These are phyloP conservation scores for Chlorophyllum brunneum DNA, from an alignment of 768 basidiomycete species.

Conservation along the genomic window DNA sequence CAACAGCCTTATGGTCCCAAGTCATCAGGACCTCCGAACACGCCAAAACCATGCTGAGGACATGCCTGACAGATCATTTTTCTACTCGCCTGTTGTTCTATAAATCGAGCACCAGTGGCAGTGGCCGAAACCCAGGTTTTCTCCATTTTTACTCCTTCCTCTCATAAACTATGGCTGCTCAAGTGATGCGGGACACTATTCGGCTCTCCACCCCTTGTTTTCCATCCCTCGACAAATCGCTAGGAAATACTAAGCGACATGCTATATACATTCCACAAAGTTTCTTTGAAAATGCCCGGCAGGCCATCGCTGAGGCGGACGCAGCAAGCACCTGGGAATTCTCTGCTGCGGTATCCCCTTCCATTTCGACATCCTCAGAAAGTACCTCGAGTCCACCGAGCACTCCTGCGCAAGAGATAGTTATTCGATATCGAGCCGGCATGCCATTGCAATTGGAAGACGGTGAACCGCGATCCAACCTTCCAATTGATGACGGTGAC, in stretches of 20 bases:
- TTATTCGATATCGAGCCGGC: constrained; percentile 32
- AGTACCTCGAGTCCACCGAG: constrained; percentile 22
- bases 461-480: constrained; percentile 15
- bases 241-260: constrained; percentile 25
- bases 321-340: constrained; percentile 35
- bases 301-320: constrained; percentile 18
- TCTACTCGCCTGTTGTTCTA: too few relatives aligned
- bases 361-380: constrained; percentile 21
- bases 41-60: too few relatives aligned
- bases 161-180: background rate
- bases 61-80: too few relatives aligned
- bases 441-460: constrained; percentile 20
- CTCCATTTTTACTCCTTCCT: background rate
- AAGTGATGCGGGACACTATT: background rate
- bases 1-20: too few relatives aligned
- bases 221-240: background rate
- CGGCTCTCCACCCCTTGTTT: background rate
- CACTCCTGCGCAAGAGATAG: constrained; percentile 39
- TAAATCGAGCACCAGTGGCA: too few relatives aligned
- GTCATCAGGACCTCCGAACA: too few relatives aligned
- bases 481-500: constrained; percentile 6
- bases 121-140: background rate
- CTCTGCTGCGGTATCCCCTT: constrained; percentile 23
- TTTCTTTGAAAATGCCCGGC: constrained; percentile 12
- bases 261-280: constrained; percentile 30